phyloP scores from a whole-genome alignment of 1,284 basidiomycete genomes.

The Marasmius oreades region DNA sequence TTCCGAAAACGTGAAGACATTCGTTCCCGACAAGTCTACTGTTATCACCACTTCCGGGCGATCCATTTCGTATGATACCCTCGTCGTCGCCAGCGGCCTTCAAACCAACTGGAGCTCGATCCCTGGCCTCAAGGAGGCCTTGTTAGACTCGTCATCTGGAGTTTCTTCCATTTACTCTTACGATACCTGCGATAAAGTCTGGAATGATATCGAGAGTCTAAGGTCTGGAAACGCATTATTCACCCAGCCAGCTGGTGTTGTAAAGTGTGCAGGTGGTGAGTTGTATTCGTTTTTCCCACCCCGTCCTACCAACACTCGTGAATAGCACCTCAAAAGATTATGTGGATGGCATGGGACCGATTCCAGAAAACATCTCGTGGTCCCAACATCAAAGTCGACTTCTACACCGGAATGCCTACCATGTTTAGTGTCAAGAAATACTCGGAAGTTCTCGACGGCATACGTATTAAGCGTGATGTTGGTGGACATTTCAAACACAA shows the following conservation, averaged over 20 bases:
- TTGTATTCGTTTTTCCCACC: neutral
- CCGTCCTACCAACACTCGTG: neutral
- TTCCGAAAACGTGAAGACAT: conserved; percentile 69
- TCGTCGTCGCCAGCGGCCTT: conserved; percentile 88
- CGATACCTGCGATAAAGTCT: conserved; percentile 84
- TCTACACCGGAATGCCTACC: conserved; percentile 89
- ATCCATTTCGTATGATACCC: conserved; percentile 78
- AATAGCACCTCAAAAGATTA: conserved; percentile 86
- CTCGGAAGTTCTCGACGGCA: conserved; percentile 76
- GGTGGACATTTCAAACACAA: conserved; percentile 83
- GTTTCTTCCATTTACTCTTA: conserved; percentile 95
- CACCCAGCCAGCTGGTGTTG: conserved; percentile 91
- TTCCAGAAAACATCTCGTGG: conserved; percentile 58
- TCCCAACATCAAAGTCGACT: conserved; percentile 68
- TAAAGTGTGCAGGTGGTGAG: conserved; percentile 93
- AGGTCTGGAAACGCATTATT: conserved; percentile 86
- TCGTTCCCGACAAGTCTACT: conserved; percentile 74
- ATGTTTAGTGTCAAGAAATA: conserved; percentile 96
- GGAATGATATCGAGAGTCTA: conserved; percentile 76
- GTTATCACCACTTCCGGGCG: conserved; percentile 71
- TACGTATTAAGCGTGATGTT: conserved; percentile 80
- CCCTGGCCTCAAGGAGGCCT: conserved; percentile 74
- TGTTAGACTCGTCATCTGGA: conserved; percentile 74
- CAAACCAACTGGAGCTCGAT: conserved; percentile 83
- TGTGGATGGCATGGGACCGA: conserved; percentile 92